Evolutionary conservation across 306 rosid genomes (phyloP).

Genomic region (Lathyrus sativus): DNA sequence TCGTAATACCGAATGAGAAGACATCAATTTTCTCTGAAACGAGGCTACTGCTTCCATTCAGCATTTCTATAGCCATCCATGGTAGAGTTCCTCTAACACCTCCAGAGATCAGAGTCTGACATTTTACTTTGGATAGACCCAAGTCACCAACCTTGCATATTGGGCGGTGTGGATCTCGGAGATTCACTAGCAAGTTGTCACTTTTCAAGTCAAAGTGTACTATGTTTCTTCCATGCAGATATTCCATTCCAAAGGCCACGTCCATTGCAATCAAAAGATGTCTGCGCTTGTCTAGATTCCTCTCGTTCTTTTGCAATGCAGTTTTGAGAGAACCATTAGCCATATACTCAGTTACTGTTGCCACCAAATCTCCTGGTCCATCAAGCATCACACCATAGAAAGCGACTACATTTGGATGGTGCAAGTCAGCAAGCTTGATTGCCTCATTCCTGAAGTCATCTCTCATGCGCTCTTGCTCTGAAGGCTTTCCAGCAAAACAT

Average conservation of each 20-base stretch:
- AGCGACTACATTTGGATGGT: slow-evolving; percentile 93
- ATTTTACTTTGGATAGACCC: slow-evolving; percentile 93
- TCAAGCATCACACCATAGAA: slow-evolving; percentile 92
- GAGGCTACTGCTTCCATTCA: slow-evolving; percentile 89
- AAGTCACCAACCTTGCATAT: slow-evolving; percentile 94
- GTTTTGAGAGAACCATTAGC: slow-evolving; percentile 83
- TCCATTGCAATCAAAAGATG: slow-evolving; percentile 88
- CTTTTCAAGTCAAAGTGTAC: slow-evolving; percentile 98
- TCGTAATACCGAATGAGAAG: slow-evolving; percentile 77
- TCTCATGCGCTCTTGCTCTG: slow-evolving; percentile 92
- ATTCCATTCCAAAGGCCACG: slow-evolving; percentile 96
- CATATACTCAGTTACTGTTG: slow-evolving; percentile 94
- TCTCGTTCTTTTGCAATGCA: slow-evolving; percentile 79
- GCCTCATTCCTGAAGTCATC: slow-evolving; percentile 96
- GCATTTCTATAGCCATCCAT: slow-evolving; percentile 94
- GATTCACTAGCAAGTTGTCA: slow-evolving; percentile 93
- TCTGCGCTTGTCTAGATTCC: slow-evolving; percentile 82
- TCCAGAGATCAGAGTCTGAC: too few species aligned
- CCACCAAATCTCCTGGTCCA: slow-evolving; percentile 86
- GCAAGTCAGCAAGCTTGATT: slow-evolving; percentile 89
- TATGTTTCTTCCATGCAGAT: slow-evolving; percentile 85
- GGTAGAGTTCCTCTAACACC: slow-evolving; percentile 96
- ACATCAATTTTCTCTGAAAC: slow-evolving; percentile 96
- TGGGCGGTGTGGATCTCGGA: slow-evolving; percentile 90
- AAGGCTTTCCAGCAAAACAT: slow-evolving; percentile 82